Conservation (phyloP, 306 rosid species). For the Hylodesmum podocarpum region DNA sequence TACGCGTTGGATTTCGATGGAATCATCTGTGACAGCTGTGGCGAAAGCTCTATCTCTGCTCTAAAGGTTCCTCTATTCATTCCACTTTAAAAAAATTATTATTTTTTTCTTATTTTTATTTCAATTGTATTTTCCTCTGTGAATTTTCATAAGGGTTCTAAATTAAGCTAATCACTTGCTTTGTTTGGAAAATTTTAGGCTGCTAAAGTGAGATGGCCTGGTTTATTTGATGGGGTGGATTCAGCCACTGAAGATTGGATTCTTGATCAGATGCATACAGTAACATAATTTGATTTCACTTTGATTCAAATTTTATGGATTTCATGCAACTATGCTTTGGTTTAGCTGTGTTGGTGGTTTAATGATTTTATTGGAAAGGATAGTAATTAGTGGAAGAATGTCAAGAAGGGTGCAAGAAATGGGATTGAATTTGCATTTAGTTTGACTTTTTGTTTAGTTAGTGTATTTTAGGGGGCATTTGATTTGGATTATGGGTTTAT, state of each 20-base stretch:
- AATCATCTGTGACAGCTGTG: conserved; percentile 89
- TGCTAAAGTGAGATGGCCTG: conserved; percentile 82
- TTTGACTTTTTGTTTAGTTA: neutral
- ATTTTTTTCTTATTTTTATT: neutral
- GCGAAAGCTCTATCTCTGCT: conserved; percentile 90
- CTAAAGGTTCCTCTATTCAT: conserved; percentile 53
- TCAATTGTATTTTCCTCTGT: neutral
- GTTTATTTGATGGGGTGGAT: conserved; percentile 64
- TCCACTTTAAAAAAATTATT: neutral
- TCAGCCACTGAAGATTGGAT: conserved; percentile 66
- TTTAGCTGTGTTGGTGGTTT: neutral
- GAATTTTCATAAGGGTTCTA: neutral
- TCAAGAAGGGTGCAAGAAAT: neutral
- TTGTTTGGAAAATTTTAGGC: conserved; percentile 57
- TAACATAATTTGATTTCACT: conserved; percentile 32
- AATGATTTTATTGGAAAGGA: conserved; percentile 9
- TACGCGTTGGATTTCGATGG: conserved; percentile 96
- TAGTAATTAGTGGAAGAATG: neutral
- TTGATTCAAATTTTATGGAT: neutral
- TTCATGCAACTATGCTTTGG: neutral
- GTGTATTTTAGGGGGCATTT: conserved; percentile 1
- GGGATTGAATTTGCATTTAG: conserved; percentile 15
- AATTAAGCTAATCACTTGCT: neutral
- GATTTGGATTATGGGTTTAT: neutral
- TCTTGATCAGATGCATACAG: conserved; percentile 74